A percentile compares a stretch with the other conserved stretches of the same genome.
These are phyloP conservation scores for Daedalea quercina DNA, from an alignment of 768 basidiomycete genomes.

Conservation along the genomic window DNA sequence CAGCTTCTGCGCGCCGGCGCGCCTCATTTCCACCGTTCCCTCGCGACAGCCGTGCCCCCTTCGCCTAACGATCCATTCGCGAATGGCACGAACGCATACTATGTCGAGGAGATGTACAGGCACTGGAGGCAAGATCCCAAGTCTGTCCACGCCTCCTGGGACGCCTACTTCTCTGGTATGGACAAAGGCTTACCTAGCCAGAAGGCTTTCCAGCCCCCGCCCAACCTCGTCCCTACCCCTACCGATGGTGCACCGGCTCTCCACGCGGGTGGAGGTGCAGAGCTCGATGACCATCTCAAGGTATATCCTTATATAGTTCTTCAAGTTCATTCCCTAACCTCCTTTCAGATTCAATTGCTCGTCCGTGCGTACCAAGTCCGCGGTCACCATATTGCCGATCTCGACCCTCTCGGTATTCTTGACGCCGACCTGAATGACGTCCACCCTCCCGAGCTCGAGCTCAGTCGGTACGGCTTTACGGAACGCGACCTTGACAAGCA, in stretches of 20 bases:
- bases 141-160: slow-evolving; percentile 93
- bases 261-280: slow-evolving; percentile 43
- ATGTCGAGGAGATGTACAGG: slow-evolving; percentile 95
- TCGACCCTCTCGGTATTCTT: slow-evolving; percentile 93
- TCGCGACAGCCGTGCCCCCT: slow-evolving; percentile 50
- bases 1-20: slow-evolving; percentile 14
- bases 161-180: slow-evolving; percentile 88
- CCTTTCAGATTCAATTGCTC: slow-evolving; percentile 82
- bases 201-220: slow-evolving; percentile 84
- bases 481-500: slow-evolving; percentile 93
- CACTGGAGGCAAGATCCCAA: slow-evolving; percentile 86
- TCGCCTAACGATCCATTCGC: slow-evolving; percentile 85
- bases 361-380: slow-evolving; percentile 99
- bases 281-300: slow-evolving; percentile 93
- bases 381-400: slow-evolving; percentile 91
- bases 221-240: slow-evolving; percentile 65
- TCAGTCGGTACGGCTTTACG: slow-evolving; percentile 92
- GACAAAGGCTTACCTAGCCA: slow-evolving; percentile 77
- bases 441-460: slow-evolving; percentile 83
- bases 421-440: slow-evolving; percentile 79
- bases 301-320: slow-evolving; percentile 31
- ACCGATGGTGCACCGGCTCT: slow-evolving; percentile 20
- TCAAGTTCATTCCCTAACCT: background rate
- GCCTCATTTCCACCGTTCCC: slow-evolving; percentile 21
- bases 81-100: slow-evolving; percentile 92